Percentiles rank a stretch among this genome's conserved stretches.
These are phyloP conservation scores for Dendryphion nanum DNA, from an alignment of 2,329 filamentous ascomycete genomes.

Conservation along the genomic window DNA sequence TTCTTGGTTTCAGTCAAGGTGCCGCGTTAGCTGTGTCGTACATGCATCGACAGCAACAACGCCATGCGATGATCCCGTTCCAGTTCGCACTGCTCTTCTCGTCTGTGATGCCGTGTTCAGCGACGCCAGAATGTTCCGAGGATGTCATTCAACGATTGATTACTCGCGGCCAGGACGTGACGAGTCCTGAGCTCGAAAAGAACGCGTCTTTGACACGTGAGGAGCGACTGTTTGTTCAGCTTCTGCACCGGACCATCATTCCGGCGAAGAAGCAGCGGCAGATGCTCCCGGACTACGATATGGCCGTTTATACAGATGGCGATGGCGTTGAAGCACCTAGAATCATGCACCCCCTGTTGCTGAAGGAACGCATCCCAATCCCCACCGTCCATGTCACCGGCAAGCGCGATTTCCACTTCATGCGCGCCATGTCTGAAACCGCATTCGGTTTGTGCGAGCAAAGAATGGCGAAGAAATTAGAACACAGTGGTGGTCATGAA, in stretches of 20 bases:
- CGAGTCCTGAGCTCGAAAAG: not conserved
- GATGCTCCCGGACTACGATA: conserved; percentile 3
- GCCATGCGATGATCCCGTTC: conserved; percentile 1
- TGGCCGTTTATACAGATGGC: conserved; percentile 4
- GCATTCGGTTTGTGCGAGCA: conserved; percentile 7
- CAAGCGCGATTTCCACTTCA: conserved; percentile 8
- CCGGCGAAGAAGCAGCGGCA: conserved; percentile 1
- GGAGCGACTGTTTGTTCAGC: conserved; percentile 3
- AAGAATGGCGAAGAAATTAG: conserved; percentile 1
- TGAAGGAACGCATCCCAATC: conserved; percentile 9
- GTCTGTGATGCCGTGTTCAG: conserved; percentile 3
- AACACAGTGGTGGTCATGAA: conserved; percentile 4
- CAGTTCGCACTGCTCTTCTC: conserved; percentile 4
- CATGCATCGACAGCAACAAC: conserved; percentile 1
- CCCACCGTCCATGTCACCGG: conserved; percentile 16
- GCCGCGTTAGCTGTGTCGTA: conserved; percentile 2
- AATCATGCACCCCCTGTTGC: conserved; percentile 6
- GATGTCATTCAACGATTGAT: conserved; percentile 1
- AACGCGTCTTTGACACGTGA: not conserved
- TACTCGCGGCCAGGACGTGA: conserved; percentile 2
- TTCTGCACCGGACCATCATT: conserved; percentile 1
- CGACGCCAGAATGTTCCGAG: not conserved
- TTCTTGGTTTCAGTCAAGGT: not conserved
- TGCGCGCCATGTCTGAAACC: conserved; percentile 6
- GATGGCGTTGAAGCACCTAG: conserved; percentile 4